phyloP scores from a whole-genome alignment of 345 rosid genomes.

The Eucalyptus tenuipes region DNA sequence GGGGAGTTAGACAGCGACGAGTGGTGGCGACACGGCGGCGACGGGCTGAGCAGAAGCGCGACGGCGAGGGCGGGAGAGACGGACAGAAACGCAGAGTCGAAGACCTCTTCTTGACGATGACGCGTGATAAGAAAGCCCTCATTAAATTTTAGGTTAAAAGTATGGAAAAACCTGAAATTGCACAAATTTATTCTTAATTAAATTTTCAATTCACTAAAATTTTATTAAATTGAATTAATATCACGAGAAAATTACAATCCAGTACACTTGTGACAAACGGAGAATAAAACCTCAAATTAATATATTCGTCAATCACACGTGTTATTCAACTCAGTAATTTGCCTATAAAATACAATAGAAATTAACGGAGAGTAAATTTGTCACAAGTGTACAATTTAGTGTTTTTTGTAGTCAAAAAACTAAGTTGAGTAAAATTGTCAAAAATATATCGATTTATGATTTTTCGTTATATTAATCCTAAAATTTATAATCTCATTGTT shows the following conservation, averaged over 20 bases:
- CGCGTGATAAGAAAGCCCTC: no score
- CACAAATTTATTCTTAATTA: no score
- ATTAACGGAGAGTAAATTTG: fast-evolving
- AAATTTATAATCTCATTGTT: background rate
- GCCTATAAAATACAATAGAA: no score
- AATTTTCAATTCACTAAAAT: no score
- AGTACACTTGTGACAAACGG: fast-evolving
- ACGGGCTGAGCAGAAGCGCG: background rate
- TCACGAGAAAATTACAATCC: no score
- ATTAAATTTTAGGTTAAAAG: no score
- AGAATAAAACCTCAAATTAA: fast-evolving
- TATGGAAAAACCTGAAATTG: no score
- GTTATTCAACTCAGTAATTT: fast-evolving
- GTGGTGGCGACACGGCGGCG: background rate
- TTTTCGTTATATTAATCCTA: fast-evolving
- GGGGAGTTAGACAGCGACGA: background rate
- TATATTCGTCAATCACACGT: fast-evolving
- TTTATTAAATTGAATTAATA: no score
- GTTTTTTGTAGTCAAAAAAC: fast-evolving
- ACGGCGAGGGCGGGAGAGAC: background rate
- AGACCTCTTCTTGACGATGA: no score
- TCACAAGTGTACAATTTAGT: fast-evolving
- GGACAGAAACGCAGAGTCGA: background rate
- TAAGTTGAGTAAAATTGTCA: fast-evolving
- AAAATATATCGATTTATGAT: no score